A percentile compares a stretch with the other conserved stretches of the same genome.
phyloP scores from a whole-genome alignment of 2,329 filamentous ascomycete genomes.

The Fusarium tricinctum region DNA sequence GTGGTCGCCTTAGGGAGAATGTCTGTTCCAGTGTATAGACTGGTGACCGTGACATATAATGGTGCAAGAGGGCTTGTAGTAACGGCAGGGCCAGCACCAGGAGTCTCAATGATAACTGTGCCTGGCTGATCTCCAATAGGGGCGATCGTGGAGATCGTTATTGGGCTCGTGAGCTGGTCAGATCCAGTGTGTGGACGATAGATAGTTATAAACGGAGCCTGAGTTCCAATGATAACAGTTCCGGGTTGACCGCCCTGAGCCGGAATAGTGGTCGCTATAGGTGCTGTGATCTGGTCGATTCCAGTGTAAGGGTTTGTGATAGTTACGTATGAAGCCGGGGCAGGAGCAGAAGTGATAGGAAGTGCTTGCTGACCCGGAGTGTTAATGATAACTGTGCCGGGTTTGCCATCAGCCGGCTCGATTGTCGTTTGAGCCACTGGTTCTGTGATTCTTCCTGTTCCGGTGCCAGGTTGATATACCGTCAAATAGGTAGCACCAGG shows the following conservation, averaged over 20 bases:
- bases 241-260: conserved; percentile 24
- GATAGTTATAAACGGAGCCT: conserved; percentile 16
- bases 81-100: conserved; percentile 10
- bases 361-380: conserved; percentile 30
- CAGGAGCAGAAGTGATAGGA: conserved; percentile 21
- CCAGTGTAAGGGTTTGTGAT: conserved; percentile 21
- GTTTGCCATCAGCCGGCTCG: conserved; percentile 15
- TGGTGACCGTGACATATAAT: conserved; percentile 30
- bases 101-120: conserved; percentile 25
- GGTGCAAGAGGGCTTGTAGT: conserved; percentile 25
- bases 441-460: conserved; percentile 21
- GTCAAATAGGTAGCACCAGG: conserved; percentile 28
- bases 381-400: conserved; percentile 37
- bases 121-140: conserved; percentile 25
- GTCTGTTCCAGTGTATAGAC: conserved; percentile 17
- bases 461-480: conserved; percentile 29
- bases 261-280: conserved; percentile 16
- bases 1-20: conserved; percentile 20
- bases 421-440: conserved; percentile 30
- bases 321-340: conserved; percentile 25
- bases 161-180: conserved; percentile 19
- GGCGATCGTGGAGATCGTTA: conserved; percentile 30
- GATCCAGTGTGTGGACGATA: conserved; percentile 20
- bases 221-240: conserved; percentile 32
- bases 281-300: conserved; percentile 10